Evolutionary conservation across 805 yeast species (phyloP), one percentile per base, ranked within the genome.

Genomic region (Diddensiella transvaalensis): DNA sequence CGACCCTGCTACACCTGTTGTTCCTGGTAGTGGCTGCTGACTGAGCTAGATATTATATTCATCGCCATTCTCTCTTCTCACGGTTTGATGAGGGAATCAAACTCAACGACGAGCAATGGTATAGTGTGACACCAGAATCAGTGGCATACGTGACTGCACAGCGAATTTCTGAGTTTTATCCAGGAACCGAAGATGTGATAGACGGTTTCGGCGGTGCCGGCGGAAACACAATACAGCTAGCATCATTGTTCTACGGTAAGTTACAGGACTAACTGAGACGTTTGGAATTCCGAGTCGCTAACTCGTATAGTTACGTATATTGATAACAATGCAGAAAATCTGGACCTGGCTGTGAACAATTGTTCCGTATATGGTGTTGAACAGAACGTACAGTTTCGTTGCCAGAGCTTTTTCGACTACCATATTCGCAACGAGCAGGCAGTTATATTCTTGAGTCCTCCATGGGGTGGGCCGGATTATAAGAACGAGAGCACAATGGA

Each of bases 191-290:
- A 2, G 47, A 42, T 2, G 66, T 82, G 0, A 62, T 84, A 11
- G 96, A 88, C 59, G 74, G 85, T 1, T 86, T 87, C 57, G 82
- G 91, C 54, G 96, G 96, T 0, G 96, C 89, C 1, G 96, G 95
- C 1, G 96, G 96, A 0, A 87, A 87, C 60, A 69, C 85, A 1
- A 83, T 87, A 19, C 95, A 87, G 56, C 78, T 89, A 63, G 90
- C 42, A 59, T 70, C 47, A 53, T 13, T 23, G 15, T 11, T 11
- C 30, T 40, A 22, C 24, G 30, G 42, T 38, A 38, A 11, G 42
- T 21, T 8, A 15, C 8, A 4, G 3, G 10, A 38, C 36, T 30
- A 30, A 45, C 11, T 19, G n/a, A n/a, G n/a, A n/a, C n/a, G n/a
- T n/a, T n/a, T n/a, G n/a, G n/a, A 26, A 8, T 38, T 18, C n/a